phyloP scores from a whole-genome alignment of 208 protist genomes.

The Crithidia fasciculata region DNA sequence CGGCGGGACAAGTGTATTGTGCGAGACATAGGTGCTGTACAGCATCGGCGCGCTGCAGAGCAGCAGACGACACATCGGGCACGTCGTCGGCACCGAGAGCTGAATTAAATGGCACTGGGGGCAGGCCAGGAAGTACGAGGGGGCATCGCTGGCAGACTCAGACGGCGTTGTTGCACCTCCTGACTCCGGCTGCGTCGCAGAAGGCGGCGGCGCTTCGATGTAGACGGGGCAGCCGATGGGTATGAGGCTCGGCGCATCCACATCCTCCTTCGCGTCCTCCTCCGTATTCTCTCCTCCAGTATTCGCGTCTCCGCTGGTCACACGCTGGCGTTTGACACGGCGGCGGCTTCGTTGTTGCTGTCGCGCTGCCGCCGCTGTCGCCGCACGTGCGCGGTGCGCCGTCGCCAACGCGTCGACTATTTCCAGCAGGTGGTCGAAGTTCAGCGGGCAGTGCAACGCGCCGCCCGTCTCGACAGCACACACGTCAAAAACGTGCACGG shows the following conservation, averaged over 20 bases:
- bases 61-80: conserved; percentile 73
- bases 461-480: conserved; percentile 61
- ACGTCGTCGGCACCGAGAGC: conserved; percentile 73
- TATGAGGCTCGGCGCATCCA: conserved; percentile 37
- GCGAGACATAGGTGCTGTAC: conserved; percentile 65
- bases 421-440: conserved; percentile 74
- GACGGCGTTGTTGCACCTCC: conserved; percentile 3
- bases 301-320: no score
- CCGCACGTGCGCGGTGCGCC: conserved; percentile 18
- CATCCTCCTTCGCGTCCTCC: conserved; percentile 7
- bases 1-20: conserved; percentile 65
- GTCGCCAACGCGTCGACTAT: conserved; percentile 58
- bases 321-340: no score
- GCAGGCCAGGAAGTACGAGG: conserved; percentile 56
- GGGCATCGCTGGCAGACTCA: neutral
- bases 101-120: conserved; percentile 82
- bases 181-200: no score
- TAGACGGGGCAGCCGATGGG: conserved; percentile 77
- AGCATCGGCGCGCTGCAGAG: conserved; percentile 74
- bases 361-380: neutral
- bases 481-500: conserved; percentile 83
- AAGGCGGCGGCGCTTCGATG: conserved; percentile 19
- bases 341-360: neutral
- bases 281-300: neutral
- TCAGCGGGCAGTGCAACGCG: conserved; percentile 69